Evolutionary conservation across 768 basidiomycete species (phyloP).

Genomic region (Russula griseocarnosa): DNA sequence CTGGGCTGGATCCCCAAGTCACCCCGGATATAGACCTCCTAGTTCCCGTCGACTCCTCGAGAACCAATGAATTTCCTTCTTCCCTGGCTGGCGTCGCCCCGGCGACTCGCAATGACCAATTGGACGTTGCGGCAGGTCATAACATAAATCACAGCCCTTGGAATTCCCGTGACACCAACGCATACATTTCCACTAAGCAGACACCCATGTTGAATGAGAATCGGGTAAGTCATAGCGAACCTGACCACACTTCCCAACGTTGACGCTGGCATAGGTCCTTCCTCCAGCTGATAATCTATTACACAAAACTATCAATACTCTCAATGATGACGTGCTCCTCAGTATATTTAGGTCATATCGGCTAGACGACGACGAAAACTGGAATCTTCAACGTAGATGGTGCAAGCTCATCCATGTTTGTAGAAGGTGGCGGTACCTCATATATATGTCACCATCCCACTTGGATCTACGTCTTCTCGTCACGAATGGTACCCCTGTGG

Average conservation of each 20-base stretch:
- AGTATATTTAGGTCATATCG: neutral
- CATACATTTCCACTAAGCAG: neutral
- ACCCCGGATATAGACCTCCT: neutral
- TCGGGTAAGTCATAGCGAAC: neutral
- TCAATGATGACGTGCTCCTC: neutral
- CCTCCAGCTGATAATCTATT: too few species aligned
- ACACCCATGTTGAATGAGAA: neutral
- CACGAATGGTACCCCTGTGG: neutral
- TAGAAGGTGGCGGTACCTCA: neutral
- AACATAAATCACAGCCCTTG: neutral
- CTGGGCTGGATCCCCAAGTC: neutral
- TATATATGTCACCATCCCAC: neutral
- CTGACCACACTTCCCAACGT: neutral
- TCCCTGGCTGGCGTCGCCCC: neutral
- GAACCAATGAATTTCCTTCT: too few species aligned
- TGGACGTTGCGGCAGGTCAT: neutral
- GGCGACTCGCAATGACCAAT: neutral
- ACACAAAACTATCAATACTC: too few species aligned
- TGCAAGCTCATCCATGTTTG: neutral
- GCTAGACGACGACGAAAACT: neutral
- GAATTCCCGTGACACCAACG: neutral
- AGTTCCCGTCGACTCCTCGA: neutral
- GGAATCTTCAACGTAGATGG: neutral
- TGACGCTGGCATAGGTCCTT: neutral
- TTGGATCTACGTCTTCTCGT: neutral